Evolutionary conservation across 2,329 filamentous ascomycete genomes (phyloP), one percentile per base, ranked within the genome.

Genomic region (Chrysoporthe cubensis): DNA sequence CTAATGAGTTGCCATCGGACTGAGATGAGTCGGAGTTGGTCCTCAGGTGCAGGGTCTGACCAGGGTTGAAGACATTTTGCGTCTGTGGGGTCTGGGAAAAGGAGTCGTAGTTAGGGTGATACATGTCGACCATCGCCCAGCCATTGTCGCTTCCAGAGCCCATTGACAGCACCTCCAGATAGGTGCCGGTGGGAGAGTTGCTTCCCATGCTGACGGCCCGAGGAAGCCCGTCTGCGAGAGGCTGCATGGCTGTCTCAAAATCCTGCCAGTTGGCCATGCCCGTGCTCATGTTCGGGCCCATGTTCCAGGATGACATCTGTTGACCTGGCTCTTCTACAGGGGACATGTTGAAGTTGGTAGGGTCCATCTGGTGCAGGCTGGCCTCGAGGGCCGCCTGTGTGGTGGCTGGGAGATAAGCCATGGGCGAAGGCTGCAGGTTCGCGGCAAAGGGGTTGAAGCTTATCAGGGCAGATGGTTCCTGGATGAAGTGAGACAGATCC

Each of bases 11-110:
- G 78, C 88, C 79, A 73, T 94, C 91, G 1, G 91, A 90, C 72
- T 90, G 87, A 1, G 92, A 96, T 2, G 93, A 96, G 74, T 96
- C 93, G 4, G 94, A 97, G 74, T 91, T 90, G 65, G 91, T 94
- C 73, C 94, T 88, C 75, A 97, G 86, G 81, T 97, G 95, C 63
- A 98, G 83, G 0, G 94, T 96, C 80, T 97, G 92, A 70, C 91
- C 89, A 1, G 95, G 95, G 80, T 97, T 97, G 84, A 97, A 96
- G 75, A 97, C 94, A 70, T 83, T 87, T 63, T 87, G 86, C 5
- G 82, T 77, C 67, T 83, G 82, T 64, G 78, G 78, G 8, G 90
- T 83, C 58, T 86, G 83, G 73, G 85, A 85, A 62, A 87, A 88
- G 44, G 87, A 85, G 72, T 95, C 91, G 72, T 91, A 89, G 48